phyloP scores from a whole-genome alignment of 2,329 filamentous ascomycete genomes.

The Colletotrichum incanum region DNA sequence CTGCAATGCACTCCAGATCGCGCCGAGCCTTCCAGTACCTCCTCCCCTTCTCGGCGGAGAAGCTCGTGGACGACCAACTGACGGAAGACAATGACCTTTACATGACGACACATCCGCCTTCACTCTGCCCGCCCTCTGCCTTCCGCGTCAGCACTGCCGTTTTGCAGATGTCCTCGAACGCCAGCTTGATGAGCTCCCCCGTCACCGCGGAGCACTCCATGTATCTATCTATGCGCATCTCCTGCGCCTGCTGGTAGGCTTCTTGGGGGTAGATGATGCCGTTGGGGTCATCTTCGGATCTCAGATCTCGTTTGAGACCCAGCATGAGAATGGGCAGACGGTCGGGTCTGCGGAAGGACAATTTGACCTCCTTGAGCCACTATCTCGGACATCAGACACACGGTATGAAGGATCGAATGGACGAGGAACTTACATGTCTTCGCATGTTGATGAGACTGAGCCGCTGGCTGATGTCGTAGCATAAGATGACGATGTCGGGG shows the following conservation, averaged over 20 bases:
- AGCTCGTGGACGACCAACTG: neutral
- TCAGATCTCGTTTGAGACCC: constrained; percentile 73
- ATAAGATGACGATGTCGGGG: constrained; percentile 72
- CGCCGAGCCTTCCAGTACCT: constrained; percentile 46
- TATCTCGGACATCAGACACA: constrained; percentile 49
- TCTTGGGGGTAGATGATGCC: constrained; percentile 75
- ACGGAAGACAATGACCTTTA: constrained; percentile 50
- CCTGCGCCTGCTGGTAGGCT: constrained; percentile 69
- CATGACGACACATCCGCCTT: constrained; percentile 68
- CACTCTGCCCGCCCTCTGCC: constrained; percentile 66
- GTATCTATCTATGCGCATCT: constrained; percentile 74
- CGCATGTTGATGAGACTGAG: constrained; percentile 72
- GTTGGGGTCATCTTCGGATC: constrained; percentile 71
- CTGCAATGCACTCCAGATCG: constrained; percentile 9
- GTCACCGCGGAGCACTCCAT: constrained; percentile 75
- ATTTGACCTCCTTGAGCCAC: constrained; percentile 72
- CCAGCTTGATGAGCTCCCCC: constrained; percentile 70
- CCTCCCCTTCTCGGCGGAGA: constrained; percentile 3
- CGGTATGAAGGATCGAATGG: neutral
- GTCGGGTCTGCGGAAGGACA: constrained; percentile 63
- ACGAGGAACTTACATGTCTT: constrained; percentile 62
- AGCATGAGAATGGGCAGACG: constrained; percentile 69
- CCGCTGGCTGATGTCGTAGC: constrained; percentile 74
- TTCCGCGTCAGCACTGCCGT: constrained; percentile 67
- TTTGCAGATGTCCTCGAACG: constrained; percentile 73